Base-by-base conservation (phyloP, 805 yeast species). In the Candida germanica region DNA sequence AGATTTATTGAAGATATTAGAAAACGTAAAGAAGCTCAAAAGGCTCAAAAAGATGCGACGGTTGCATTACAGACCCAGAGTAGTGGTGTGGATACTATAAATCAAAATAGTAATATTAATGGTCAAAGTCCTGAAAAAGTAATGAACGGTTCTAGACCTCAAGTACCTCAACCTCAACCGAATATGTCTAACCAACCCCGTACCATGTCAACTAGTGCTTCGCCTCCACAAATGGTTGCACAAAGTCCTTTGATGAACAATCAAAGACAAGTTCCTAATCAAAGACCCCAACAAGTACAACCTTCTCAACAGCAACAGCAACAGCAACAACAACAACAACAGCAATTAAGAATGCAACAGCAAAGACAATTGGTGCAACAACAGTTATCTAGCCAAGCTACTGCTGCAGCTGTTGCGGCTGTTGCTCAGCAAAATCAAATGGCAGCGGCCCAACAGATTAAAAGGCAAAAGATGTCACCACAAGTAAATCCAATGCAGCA, bases 1-100 rank as follows among this genome's bases (percentile, higher is more conserved):
- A 73, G 95, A 44, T 87, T 89, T 50, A 83, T 91, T 40, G 98
- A 91, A 57, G 93, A 84, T 59, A 79, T 85, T 62, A 70, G 95
- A 36, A 69, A 84, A 31, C 77, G 84, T 54, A 75, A 77, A 50
- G 71, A 66, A 43, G 57, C 66, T 5, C 71, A 68, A 33, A 63
- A 62, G 44, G 64, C 58, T 1, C 68, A 58, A 39, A 65, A 63
- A 26, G 71, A 65, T 26, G 69, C 70, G 2, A 59, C 60, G 6
- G 61, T 61, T 16, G 66, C 64, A n/a, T 59, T 61, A 5, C 71
- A 61, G 39, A 42, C 35, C 21, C 39, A 38, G 20, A 33, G 23
- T 16, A 39, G 24, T 33, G 42, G 38, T 16, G 36, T 41, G 29
- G 39, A 36, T 17, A 45, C 44, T 24, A 39, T 44, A 46, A 35